These are phyloP conservation scores for Lipomyces orientalis DNA, from an alignment of 805 yeast genomes.

Conservation along the genomic window DNA sequence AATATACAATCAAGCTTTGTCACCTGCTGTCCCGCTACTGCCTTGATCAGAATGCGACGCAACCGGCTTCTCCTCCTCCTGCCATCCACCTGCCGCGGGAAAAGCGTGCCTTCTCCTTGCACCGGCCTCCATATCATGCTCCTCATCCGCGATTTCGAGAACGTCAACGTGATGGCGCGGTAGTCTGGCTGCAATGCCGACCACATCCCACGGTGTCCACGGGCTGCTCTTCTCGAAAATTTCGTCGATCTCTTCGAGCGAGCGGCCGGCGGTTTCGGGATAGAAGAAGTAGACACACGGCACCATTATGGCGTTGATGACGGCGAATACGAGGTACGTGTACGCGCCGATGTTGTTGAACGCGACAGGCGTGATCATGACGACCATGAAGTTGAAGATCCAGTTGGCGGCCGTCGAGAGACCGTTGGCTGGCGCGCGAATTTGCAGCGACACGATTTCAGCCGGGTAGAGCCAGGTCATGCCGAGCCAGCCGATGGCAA, in stretches of 20 bases:
- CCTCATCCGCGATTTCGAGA: neutral
- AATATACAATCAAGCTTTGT: too few relatives aligned
- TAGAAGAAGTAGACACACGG: slow-evolving; percentile 54
- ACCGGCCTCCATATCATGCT: slow-evolving; percentile 49
- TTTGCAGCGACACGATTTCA: slow-evolving; percentile 59
- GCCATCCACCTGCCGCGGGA: too few relatives aligned
- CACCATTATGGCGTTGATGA: slow-evolving; percentile 54
- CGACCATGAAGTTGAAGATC: slow-evolving; percentile 62
- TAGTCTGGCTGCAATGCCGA: slow-evolving; percentile 13
- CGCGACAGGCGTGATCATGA: slow-evolving; percentile 60
- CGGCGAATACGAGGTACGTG: slow-evolving; percentile 65
- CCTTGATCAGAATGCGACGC: neutral
- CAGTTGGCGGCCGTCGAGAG: slow-evolving; percentile 62
- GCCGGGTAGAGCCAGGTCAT: slow-evolving; percentile 61
- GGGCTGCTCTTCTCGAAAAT: slow-evolving; percentile 38
- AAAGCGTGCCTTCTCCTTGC: neutral
- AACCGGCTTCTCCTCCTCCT: neutral
- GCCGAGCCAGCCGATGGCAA: slow-evolving; percentile 42
- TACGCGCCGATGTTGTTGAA: slow-evolving; percentile 56
- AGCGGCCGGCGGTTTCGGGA: slow-evolving; percentile 67
- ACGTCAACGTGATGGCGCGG: slow-evolving; percentile 17
- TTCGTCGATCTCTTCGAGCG: slow-evolving; percentile 60
- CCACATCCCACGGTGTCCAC: slow-evolving; percentile 22
- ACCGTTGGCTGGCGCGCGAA: slow-evolving; percentile 60
- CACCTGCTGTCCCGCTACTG: neutral